Evolutionary conservation across 2,329 filamentous ascomycete genomes (phyloP).

Genomic region (Colletotrichum viniferum): DNA sequence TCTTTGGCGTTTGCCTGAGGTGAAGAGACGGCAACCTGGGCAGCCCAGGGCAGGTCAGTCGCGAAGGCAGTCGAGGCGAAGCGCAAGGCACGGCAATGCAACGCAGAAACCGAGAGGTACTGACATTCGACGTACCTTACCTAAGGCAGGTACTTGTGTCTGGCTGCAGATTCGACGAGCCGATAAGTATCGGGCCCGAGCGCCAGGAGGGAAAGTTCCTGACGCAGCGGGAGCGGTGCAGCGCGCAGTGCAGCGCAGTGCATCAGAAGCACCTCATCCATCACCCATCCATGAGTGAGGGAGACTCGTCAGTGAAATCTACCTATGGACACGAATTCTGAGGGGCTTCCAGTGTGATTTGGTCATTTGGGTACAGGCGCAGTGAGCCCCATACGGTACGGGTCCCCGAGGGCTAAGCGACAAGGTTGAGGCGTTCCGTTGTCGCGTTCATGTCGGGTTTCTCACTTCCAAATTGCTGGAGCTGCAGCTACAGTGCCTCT

Average conservation of each 20-base stretch:
- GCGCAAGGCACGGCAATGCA: background rate
- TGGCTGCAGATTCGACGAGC: background rate
- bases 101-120: background rate
- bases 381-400: background rate
- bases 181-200: background rate
- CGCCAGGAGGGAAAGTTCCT: background rate
- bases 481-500: background rate
- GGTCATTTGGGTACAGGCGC: background rate
- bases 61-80: background rate
- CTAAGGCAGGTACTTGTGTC: constrained; percentile 4
- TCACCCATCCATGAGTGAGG: background rate
- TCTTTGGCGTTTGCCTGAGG: background rate
- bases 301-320: background rate
- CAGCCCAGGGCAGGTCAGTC: background rate
- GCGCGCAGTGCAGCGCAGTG: background rate
- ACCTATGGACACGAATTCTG: background rate
- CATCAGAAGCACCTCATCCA: background rate
- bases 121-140: background rate
- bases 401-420: background rate
- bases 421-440: background rate
- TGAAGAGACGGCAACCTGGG: background rate
- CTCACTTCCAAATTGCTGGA: background rate
- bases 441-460: background rate
- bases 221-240: constrained; percentile 1
- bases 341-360: background rate